phyloP scores from a whole-genome alignment of 768 basidiomycete species.

The Paxillus rubicundulus region DNA sequence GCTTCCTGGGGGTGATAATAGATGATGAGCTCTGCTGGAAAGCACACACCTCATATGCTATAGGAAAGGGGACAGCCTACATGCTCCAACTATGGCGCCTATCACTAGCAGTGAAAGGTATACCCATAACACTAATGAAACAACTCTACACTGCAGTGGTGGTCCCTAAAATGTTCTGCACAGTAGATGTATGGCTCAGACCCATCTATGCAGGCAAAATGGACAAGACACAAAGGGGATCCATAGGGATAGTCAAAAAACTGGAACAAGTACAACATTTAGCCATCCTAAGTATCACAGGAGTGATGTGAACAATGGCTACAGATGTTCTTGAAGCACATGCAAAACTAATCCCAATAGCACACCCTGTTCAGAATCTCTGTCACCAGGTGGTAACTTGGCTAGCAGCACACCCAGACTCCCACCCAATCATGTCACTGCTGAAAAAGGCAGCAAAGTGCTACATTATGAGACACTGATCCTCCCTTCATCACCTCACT shows the following conservation, averaged over 20 bases:
- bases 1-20: background rate
- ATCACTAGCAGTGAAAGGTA: too few species aligned
- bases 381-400: background rate
- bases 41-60: background rate
- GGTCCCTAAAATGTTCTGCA: constrained; percentile 10
- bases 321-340: constrained; percentile 11
- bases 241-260: background rate
- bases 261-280: background rate
- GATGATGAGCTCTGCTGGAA: background rate
- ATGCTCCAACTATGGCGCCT: background rate
- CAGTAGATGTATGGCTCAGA: constrained; percentile 7
- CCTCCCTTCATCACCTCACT: background rate
- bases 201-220: background rate
- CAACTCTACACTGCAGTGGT: background rate
- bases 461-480: background rate
- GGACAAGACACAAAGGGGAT: background rate
- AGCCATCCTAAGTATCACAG: constrained; percentile 9
- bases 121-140: too few species aligned
- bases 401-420: background rate
- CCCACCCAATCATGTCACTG: background rate
- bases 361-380: background rate
- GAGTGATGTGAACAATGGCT: constrained; percentile 14
- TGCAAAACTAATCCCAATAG: background rate
- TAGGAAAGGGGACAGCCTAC: too few species aligned
- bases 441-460: background rate